These are phyloP conservation scores for Colletotrichum noveboracense DNA, from an alignment of 2,329 filamentous ascomycete species.

Conservation along the genomic window DNA sequence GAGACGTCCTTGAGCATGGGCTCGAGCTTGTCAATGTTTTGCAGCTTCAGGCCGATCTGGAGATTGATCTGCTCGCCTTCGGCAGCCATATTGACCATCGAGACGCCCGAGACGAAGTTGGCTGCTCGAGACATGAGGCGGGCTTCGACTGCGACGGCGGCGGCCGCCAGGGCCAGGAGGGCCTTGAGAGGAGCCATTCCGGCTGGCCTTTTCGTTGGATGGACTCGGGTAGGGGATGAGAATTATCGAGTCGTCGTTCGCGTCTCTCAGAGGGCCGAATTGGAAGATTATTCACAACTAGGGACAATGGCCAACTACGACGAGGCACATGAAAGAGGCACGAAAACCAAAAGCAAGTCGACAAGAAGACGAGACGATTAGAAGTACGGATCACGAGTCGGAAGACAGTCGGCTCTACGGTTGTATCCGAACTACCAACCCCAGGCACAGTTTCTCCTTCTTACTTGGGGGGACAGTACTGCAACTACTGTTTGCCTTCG, in stretches of 20 bases:
- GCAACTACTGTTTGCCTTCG: background rate
- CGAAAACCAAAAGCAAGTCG: background rate
- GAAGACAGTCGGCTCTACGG: background rate
- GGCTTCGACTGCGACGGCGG: slow-evolving; percentile 9
- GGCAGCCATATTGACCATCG: slow-evolving; percentile 14
- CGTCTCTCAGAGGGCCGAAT: background rate
- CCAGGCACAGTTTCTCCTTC: background rate
- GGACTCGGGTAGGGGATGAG: background rate
- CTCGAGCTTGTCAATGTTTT: slow-evolving; percentile 29
- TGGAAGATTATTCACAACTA: background rate
- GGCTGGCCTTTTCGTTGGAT: background rate
- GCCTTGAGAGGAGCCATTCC: slow-evolving; percentile 11
- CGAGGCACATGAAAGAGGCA: background rate
- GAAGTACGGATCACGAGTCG: background rate
- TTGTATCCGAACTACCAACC: background rate
- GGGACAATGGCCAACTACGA: background rate
- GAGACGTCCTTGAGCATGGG: slow-evolving; percentile 28
- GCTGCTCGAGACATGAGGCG: slow-evolving; percentile 23
- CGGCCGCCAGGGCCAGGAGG: slow-evolving; percentile 13
- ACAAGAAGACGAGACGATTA: background rate
- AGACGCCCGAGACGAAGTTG: slow-evolving; percentile 12
- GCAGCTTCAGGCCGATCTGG: slow-evolving; percentile 24
- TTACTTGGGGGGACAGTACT: background rate
- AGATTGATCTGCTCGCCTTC: slow-evolving; percentile 23
- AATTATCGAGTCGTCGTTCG: background rate